Base-by-base conservation (phyloP, 1,284 basidiomycete species). In the Apiotrichum veenhuisii region DNA sequence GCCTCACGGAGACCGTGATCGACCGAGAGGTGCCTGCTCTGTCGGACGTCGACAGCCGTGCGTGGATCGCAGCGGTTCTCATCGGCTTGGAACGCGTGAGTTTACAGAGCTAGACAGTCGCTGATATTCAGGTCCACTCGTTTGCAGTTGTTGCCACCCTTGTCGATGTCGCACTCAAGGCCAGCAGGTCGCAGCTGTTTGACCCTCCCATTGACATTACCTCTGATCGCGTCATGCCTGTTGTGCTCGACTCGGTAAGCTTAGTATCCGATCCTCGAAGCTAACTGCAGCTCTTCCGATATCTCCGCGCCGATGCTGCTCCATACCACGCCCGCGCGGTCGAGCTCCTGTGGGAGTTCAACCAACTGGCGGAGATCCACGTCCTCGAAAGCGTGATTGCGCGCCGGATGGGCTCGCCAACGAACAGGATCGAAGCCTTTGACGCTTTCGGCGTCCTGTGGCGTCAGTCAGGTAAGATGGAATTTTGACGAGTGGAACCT, bases 391-490 rank as follows among this genome's bases (percentile, higher is more conserved):
- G 80, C 23, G 79, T 83, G 2, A 84, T 86, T 14, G 78, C 80
- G 3, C 79, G 81, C 27, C 81, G 70, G 11, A 62, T 76, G 61
- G 47, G 54, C 11, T 52, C 56, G 2, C 25, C 20, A 4, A 34
- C 48, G 0, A 38, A 51, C 15, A 45, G 59, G 23, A 27, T 54
- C 1, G 83, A 84, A 30, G 84, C 87, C 0, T 89, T 88, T 70
- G 87, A 92, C 63, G 89, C 88, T 0, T 96, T 98, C 72, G 93
- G 95, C 1, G 85, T 91, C 1, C 79, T 98, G 8, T 98, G 95
- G 95, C 83, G 91, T 57, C 77, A 93, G 57, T 88, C 87, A 50
- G 90, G 92, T 88, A 61, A 67, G 80, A 67, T 55, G 50, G 40
- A 20, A 49, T 41, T 25, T 15, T 8, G n/a, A n/a, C n/a, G n/a